Percentiles rank a stretch among this genome's conserved stretches.
These are phyloP conservation scores for Suhomyces bolitotheri DNA, from an alignment of 1,139 yeast species.

Conservation along the genomic window DNA sequence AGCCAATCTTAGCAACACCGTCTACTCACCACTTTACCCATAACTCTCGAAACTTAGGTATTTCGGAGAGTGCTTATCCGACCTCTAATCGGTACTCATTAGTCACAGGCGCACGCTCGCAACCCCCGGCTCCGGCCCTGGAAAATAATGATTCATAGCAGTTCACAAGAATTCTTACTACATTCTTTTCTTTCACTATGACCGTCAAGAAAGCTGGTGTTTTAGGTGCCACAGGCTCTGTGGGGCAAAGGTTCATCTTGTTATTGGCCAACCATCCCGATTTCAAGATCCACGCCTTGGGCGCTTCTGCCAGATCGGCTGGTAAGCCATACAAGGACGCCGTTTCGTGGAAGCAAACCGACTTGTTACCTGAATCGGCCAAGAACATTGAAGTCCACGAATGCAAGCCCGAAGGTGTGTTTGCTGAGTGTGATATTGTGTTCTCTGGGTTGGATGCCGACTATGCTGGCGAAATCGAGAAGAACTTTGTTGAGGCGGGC, in stretches of 20 bases:
- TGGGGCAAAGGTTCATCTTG: constrained; percentile 93
- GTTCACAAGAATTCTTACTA: neutral
- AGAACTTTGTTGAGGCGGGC: constrained; percentile 79
- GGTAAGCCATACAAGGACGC: constrained; percentile 86
- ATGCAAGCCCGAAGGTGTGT: constrained; percentile 69
- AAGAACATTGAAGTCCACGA: constrained; percentile 66
- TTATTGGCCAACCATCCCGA: constrained; percentile 86
- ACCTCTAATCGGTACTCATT: neutral
- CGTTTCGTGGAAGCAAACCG: constrained; percentile 93
- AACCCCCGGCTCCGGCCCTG: constrained; percentile 12
- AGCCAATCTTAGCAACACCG: no score
- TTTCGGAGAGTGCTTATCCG: no score
- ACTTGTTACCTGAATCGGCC: constrained; percentile 70
- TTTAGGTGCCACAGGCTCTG: constrained; percentile 96
- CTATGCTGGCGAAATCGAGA: constrained; percentile 90
- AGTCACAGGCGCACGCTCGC: constrained; percentile 7
- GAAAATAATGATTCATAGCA: constrained; percentile 10
- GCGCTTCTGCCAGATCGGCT: constrained; percentile 93
- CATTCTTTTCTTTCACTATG: constrained; percentile 8
- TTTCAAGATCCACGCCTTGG: constrained; percentile 79
- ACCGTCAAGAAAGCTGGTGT: constrained; percentile 69
- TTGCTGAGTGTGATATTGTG: constrained; percentile 88
- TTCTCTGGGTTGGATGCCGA: constrained; percentile 95
- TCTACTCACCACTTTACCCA: no score
- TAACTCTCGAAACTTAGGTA: no score